Base-by-base conservation (phyloP, 129 eudicot genomes). In the Logfia minima region DNA sequence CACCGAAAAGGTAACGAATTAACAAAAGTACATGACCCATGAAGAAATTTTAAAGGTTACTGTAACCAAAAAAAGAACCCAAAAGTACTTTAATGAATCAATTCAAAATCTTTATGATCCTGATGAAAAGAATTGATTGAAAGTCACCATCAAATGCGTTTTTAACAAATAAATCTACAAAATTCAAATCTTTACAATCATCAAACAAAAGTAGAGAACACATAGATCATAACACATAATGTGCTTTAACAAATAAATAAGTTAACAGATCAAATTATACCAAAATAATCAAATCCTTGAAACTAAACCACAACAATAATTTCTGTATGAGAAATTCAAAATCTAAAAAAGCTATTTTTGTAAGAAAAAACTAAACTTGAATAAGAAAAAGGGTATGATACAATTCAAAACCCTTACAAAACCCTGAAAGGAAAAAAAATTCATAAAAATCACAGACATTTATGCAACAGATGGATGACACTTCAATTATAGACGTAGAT, bases 381-480 rank as follows among this genome's bases (percentile, higher is more conserved):
- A 60, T 28, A 63, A 61, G 32, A 52, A 34, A 35, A 79, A 63
- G 16, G 66, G 43, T 68, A 19, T 13, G 8, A 17, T 39, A 45
- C 56, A 71, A 63, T 71, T 77, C 62, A 83, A 77, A 88, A 85
- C 84, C 89, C 92, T 83, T 70, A 52, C 68, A 83, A 85, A 87
- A 82, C 85, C 87, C 85, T 85, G 62, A 31, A 39, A 17, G 22
- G 9, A 63, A 23, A 63, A 59, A 34, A 24, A 18, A 4, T 24
- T 43, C 23, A 55, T n/a, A 71, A 71, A 64, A 66, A 16, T 22
- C 80, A 19, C 3, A 75, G 80, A 18, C 80, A 68, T 74, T 74
- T 58, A 69, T 56, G 8, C 55, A 61, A 72, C 71, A 76, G 52
- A 67, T 71, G 10, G 61, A 45, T 7, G 75, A 66, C 78, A 48